These are phyloP conservation scores for Fusarium cyanostomum DNA, from an alignment of 2,329 filamentous ascomycete genomes.

Conservation along the genomic window DNA sequence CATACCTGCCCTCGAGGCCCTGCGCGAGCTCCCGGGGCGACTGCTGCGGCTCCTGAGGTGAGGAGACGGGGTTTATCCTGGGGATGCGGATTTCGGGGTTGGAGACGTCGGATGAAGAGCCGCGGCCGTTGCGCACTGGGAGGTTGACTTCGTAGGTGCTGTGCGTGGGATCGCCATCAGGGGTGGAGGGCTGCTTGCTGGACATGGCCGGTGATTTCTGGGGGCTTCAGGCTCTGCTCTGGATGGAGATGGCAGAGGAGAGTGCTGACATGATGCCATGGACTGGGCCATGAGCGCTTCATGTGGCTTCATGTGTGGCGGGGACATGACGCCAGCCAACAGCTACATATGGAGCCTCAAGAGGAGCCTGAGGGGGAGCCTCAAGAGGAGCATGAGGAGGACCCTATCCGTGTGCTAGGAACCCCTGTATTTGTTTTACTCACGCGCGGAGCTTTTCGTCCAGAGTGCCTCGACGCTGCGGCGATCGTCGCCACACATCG, in stretches of 20 bases:
- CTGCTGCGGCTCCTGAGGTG: constrained; percentile 18
- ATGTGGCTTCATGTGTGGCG: constrained; percentile 35
- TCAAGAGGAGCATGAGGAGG: background rate
- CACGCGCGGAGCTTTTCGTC: too few species aligned
- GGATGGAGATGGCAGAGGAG: constrained; percentile 21
- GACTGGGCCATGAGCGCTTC: constrained; percentile 21
- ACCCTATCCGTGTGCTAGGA: background rate
- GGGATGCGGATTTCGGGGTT: constrained; percentile 49
- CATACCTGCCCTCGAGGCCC: constrained; percentile 57
- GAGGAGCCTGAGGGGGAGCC: background rate
- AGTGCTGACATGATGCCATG: constrained; percentile 23
- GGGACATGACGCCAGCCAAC: constrained; percentile 39
- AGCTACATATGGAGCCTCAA: background rate
- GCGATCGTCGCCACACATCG: constrained; percentile 29
- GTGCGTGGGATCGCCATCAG: constrained; percentile 37
- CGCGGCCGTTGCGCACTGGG: constrained; percentile 32
- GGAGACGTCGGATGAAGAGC: constrained; percentile 16
- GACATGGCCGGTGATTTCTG: constrained; percentile 10
- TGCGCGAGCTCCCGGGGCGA: constrained; percentile 47
- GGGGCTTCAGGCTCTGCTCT: background rate
- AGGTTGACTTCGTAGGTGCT: constrained; percentile 42
- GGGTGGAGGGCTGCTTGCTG: constrained; percentile 21
- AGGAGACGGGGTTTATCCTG: constrained; percentile 53
- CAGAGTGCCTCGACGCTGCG: constrained; percentile 1
- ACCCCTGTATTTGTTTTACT: too few species aligned